Conservation (phyloP, 2,329 filamentous ascomycete genomes). For the Pseudopyrenochaeta lycopersici region DNA sequence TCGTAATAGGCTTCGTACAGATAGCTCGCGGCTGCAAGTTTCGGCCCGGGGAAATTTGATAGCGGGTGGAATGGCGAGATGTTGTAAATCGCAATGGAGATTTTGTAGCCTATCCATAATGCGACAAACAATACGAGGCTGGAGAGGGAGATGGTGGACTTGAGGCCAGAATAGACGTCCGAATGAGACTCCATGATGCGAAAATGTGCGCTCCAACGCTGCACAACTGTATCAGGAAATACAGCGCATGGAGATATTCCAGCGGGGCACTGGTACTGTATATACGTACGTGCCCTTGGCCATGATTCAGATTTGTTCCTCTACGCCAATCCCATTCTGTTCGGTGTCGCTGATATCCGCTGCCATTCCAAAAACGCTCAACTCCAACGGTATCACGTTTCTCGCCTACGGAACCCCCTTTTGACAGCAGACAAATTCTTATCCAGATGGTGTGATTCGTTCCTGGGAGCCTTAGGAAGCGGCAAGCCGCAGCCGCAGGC, state of each 20-base stretch:
- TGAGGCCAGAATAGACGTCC: slow-evolving; percentile 15
- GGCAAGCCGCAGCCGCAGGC: not conserved
- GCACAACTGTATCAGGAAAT: slow-evolving; percentile 14
- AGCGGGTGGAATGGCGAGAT: slow-evolving; percentile 35
- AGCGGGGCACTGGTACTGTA: slow-evolving; percentile 14
- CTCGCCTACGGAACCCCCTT: slow-evolving; percentile 5
- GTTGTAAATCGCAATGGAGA: slow-evolving; percentile 31
- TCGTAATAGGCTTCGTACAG: slow-evolving; percentile 43
- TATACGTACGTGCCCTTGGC: slow-evolving; percentile 12
- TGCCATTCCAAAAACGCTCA: slow-evolving; percentile 1
- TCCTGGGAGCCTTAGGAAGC: not conserved
- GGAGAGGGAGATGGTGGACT: slow-evolving; percentile 20
- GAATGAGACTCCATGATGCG: slow-evolving; percentile 27
- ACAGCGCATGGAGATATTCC: slow-evolving; percentile 9
- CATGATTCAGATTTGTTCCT: not conserved
- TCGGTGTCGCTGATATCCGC: slow-evolving; percentile 3
- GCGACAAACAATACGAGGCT: slow-evolving; percentile 19
- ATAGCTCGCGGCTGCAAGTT: slow-evolving; percentile 37
- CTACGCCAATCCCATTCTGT: slow-evolving; percentile 10
- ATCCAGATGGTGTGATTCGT: slow-evolving; percentile 6
- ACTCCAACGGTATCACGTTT: not conserved
- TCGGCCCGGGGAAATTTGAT: slow-evolving; percentile 37
- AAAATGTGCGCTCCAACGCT: slow-evolving; percentile 1
- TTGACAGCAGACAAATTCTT: slow-evolving; percentile 3
- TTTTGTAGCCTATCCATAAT: slow-evolving; percentile 28